Base-by-base conservation (phyloP, 495 filamentous ascomycete genomes). In the Mytilinidion resinicola region DNA sequence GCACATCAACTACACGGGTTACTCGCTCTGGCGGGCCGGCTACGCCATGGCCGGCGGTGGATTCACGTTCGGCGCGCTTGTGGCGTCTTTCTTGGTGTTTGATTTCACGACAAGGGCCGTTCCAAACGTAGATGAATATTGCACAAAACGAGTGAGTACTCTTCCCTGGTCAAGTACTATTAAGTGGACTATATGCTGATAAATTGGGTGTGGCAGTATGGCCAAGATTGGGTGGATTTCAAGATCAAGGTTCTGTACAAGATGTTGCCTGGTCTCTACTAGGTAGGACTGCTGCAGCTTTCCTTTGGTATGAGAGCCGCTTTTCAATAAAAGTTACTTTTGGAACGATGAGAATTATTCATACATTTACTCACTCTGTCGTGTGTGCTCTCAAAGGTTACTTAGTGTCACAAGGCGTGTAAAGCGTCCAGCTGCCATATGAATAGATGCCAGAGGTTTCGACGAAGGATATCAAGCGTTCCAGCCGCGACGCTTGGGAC, bases 1-100 rank as follows among this genome's bases (percentile, higher is more conserved):
- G n/a, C 81, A 86, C 55, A 73, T 80, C 64, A 85, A 85, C 46
- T 85, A 85, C 60, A 75, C 75, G 21, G 80, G 70, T 11, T 84
- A 81, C 62, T 76, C 78, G 1, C 34, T 85, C 3, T 83, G 81
- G 82, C 67, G 81, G 39, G 67, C 74, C 42, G 78, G 73, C 3
- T 82, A 78, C 61, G 74, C 76, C 14, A 52, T 84, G 60, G 75
- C 73, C 1, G 69, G 66, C 11, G 74, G 74, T 1, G 81, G 81
- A 0, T 77, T 74, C 75, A 47, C 69, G 12, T 76, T 64, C 51
- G 80, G 72, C 0, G 41, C 67, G 9, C 14, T 65, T 11, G 62
- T 78, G 20, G 74, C 63, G 5, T 50, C 51, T 5, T 78, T 72
- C 46, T 76, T 78, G 52, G 64, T 73, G 30, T 70, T 59, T 36